These are phyloP conservation scores for Aspergillus melleus DNA, from an alignment of 2,329 filamentous ascomycete genomes.

Conservation along the genomic window DNA sequence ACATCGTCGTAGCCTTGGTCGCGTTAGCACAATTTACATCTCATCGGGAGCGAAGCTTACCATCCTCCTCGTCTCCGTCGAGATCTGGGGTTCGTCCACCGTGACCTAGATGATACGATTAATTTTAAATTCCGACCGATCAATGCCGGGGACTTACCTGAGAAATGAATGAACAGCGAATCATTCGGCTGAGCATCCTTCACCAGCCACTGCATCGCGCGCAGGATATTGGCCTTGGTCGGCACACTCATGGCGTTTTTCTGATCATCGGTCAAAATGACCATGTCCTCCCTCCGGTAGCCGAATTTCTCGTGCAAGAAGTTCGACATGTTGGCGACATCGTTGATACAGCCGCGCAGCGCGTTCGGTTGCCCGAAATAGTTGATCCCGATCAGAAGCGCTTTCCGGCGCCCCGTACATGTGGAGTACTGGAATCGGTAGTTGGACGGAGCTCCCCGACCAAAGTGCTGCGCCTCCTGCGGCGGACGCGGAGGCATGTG, in stretches of 20 bases:
- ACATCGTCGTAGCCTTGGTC: conserved; percentile 63
- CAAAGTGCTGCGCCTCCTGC: conserved; percentile 68
- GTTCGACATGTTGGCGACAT: conserved; percentile 92
- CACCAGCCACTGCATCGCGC: conserved; percentile 98
- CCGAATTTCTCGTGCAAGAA: conserved; percentile 84
- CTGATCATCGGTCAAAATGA: conserved; percentile 92
- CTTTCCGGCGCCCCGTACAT: conserved; percentile 85
- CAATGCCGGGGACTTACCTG: conserved; percentile 56
- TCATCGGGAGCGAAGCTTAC: conserved; percentile 12
- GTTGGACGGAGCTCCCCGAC: conserved; percentile 72
- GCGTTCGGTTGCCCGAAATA: conserved; percentile 91
- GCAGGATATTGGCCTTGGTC: conserved; percentile 88
- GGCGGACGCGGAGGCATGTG: conserved; percentile 68
- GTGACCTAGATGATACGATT: conserved; percentile 54
- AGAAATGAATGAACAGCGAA: conserved; percentile 96
- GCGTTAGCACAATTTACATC: neutral
- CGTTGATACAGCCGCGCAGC: conserved; percentile 90
- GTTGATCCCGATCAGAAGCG: conserved; percentile 90
- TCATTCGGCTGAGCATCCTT: conserved; percentile 91
- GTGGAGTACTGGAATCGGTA: conserved; percentile 93
- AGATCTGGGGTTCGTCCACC: conserved; percentile 72
- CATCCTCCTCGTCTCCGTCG: conserved; percentile 76
- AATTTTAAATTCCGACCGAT: neutral
- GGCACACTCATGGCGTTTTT: conserved; percentile 96
- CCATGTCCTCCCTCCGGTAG: conserved; percentile 95